Percentiles rank a stretch among this genome's conserved stretches.
phyloP scores from a whole-genome alignment of 2,329 filamentous ascomycete genomes.

The Canariomyces notabilis region DNA sequence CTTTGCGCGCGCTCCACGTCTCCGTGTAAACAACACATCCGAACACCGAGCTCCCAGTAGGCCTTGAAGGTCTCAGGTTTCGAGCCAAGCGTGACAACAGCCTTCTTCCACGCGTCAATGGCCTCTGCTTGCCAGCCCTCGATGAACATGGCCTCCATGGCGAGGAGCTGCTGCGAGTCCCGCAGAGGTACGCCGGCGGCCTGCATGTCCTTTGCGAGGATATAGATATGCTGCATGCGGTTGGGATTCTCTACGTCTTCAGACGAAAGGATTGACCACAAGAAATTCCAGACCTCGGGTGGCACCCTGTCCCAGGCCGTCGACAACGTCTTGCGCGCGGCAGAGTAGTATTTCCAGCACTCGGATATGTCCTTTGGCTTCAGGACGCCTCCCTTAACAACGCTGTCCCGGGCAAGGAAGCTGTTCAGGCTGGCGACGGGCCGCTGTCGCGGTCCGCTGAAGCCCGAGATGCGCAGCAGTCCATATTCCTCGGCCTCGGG shows the following conservation, averaged over 20 bases:
- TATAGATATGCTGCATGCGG: slow-evolving; percentile 56
- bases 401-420: slow-evolving; percentile 30
- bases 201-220: slow-evolving; percentile 61
- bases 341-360: slow-evolving; percentile 47
- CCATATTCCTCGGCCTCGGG: slow-evolving; percentile 20
- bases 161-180: slow-evolving; percentile 56
- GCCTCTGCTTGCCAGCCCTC: slow-evolving; percentile 57
- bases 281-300: slow-evolving; percentile 53
- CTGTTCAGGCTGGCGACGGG: slow-evolving; percentile 28
- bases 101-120: slow-evolving; percentile 58
- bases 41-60: slow-evolving; percentile 62
- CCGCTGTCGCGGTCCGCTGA: slow-evolving; percentile 20
- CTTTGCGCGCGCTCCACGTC: slow-evolving; percentile 55
- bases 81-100: slow-evolving; percentile 48
- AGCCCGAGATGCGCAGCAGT: slow-evolving; percentile 22
- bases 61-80: slow-evolving; percentile 43
- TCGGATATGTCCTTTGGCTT: slow-evolving; percentile 27
- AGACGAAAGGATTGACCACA: slow-evolving; percentile 60
- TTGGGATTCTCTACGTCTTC: slow-evolving; percentile 47
- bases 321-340: slow-evolving; percentile 40
- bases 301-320: slow-evolving; percentile 52
- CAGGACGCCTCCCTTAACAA: slow-evolving; percentile 32
- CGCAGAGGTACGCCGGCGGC: slow-evolving; percentile 51
- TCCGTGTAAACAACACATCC: slow-evolving; percentile 55
- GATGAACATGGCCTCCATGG: slow-evolving; percentile 63